Evolutionary conservation across 768 basidiomycete genomes (phyloP), one percentile per base, ranked within the genome.

Genomic region (Amanita thiersii): DNA sequence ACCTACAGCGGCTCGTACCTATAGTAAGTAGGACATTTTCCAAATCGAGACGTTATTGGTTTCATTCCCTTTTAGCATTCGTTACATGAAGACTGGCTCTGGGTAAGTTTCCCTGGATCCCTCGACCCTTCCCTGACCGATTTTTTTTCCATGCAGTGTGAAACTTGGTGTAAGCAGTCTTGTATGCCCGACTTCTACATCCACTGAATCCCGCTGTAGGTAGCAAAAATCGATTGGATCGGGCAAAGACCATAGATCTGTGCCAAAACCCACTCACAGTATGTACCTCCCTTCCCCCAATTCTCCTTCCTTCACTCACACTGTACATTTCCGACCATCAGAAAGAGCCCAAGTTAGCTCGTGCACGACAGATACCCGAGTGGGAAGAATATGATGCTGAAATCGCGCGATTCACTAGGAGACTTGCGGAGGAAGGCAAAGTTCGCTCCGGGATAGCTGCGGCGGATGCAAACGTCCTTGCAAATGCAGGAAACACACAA

Each of bases 251-350:
- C 5, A 94, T 98, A 47, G 94, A 98, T 56, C 74, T 98, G 3
- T 98, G 94, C 59, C 92, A 96, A 60, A 96, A 97, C 53, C 93
- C 93, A 4, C 68, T 96, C 38, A 97, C 93, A 35, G 91, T 92
- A 40, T 46, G 79, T 67, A n/a, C n/a, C n/a, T 23, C 18, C 35
- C 26, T 23, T n/a, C 32, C 33, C 24, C 30, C 14, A 48, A 18
- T 10, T 39, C 19, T 34, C 14, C 12, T 9, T 21, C 12, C 11
- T 49, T 19, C 23, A 11, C 31, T 47, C 12, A 11, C 28, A 33
- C 23, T 26, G n/a, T 26, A 15, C 8, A 40, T 35, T 17, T 37
- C 25, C 3, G 3, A 14, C n/a, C 17, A 10, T 20, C 65, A 96
- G 87, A 96, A 98, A 81, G 96, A 98, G 56, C 93, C 93, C 4